phyloP scores from a whole-genome alignment of 2,329 filamentous ascomycete genomes.

The Dryadomyces quercus-mongolicae region DNA sequence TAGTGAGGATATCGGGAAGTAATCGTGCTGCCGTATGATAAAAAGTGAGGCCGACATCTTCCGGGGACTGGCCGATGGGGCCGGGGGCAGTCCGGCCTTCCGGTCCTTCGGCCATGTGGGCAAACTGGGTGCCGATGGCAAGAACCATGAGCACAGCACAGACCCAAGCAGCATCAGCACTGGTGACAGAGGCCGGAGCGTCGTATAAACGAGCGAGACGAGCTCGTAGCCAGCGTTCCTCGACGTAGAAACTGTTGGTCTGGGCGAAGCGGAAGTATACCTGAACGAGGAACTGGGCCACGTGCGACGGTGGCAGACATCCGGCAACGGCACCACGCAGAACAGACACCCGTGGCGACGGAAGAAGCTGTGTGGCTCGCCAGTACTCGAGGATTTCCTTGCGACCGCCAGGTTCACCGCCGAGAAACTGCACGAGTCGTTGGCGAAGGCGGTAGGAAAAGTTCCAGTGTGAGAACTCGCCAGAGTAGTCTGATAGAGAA shows the following conservation, averaged over 20 bases:
- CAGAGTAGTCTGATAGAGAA: constrained; percentile 32
- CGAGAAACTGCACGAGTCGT: not conserved
- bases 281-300: constrained; percentile 32
- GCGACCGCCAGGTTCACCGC: constrained; percentile 1
- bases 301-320: constrained; percentile 30
- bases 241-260: constrained; percentile 36
- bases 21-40: constrained; percentile 43
- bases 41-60: constrained; percentile 41
- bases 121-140: constrained; percentile 38
- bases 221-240: constrained; percentile 27
- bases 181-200: constrained; percentile 22
- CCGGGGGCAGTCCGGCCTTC: constrained; percentile 11
- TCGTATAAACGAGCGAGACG: constrained; percentile 29
- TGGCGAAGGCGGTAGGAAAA: constrained; percentile 31
- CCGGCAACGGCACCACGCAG: constrained; percentile 22
- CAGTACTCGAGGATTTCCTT: constrained; percentile 7
- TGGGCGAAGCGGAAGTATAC: constrained; percentile 35
- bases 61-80: constrained; percentile 32
- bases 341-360: constrained; percentile 22
- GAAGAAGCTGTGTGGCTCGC: constrained; percentile 27
- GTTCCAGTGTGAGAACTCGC: constrained; percentile 41
- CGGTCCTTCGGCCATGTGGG: constrained; percentile 34
- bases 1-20: constrained; percentile 43
- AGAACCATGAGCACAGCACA: constrained; percentile 34
- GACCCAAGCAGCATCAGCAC: constrained; percentile 28